A percentile compares a stretch with the other conserved stretches of the same genome.
Conservation (phyloP, 177 flowering plant genomes). For the Vitis hybrid region DNA sequence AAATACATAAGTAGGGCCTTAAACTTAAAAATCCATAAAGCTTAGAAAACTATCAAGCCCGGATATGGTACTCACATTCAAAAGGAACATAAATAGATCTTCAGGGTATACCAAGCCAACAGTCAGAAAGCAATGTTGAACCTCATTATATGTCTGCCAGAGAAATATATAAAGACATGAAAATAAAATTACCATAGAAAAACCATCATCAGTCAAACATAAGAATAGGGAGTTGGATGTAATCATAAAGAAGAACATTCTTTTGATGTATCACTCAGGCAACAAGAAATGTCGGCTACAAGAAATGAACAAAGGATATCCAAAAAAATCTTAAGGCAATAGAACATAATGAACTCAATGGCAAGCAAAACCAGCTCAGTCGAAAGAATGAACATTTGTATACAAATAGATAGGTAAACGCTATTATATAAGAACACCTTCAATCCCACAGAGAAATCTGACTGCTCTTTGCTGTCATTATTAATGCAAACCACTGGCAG, state of each 20-base stretch:
- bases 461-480: slow-evolving; percentile 58
- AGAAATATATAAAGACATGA: slow-evolving; percentile 7
- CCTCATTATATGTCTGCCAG: slow-evolving; percentile 90
- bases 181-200: slow-evolving; percentile 1
- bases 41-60: background rate
- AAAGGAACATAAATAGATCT: slow-evolving; percentile 79
- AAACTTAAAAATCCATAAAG: background rate
- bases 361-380: slow-evolving; percentile 1
- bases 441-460: slow-evolving; percentile 64
- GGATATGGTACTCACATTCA: slow-evolving; percentile 67
- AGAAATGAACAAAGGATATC: background rate
- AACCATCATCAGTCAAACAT: background rate
- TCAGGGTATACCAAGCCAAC: slow-evolving; percentile 89
- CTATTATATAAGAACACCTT: slow-evolving; percentile 44
- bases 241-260: background rate
- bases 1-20: background rate
- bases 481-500: slow-evolving; percentile 72
- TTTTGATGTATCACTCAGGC: background rate
- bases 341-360: background rate
- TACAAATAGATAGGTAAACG: background rate
- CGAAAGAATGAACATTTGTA: background rate
- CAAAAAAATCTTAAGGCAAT: background rate
- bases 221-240: background rate
- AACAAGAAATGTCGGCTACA: too few relatives aligned
- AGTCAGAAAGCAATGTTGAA: slow-evolving; percentile 91